Percentiles rank a stretch among this genome's conserved stretches.
Evolutionary conservation across 2,329 filamentous ascomycete species (phyloP).

Genomic region (Xylariaceae sp.): DNA sequence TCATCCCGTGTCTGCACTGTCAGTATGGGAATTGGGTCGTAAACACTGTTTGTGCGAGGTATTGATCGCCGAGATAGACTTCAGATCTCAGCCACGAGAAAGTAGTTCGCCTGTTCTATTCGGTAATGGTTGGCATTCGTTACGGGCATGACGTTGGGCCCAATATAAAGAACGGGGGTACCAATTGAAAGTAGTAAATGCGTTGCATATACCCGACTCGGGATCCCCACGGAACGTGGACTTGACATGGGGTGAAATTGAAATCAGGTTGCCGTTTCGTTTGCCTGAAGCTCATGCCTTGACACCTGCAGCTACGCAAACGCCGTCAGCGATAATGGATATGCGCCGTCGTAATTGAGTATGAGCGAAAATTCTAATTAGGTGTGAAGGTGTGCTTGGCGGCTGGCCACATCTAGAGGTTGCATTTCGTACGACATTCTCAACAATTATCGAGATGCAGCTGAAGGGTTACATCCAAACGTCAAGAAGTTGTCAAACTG

Average conservation of each 20-base stretch:
- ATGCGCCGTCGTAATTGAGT: neutral
- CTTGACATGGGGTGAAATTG: too few species aligned
- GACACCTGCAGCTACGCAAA: constrained; percentile 22
- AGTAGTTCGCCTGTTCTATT: too few species aligned
- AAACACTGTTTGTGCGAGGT: too few species aligned
- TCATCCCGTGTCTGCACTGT: too few species aligned
- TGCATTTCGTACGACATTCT: constrained; percentile 8
- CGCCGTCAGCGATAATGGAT: neutral
- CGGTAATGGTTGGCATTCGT: too few species aligned
- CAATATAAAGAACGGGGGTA: too few species aligned
- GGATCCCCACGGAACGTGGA: neutral
- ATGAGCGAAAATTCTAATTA: neutral
- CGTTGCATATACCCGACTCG: too few species aligned
- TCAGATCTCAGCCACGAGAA: too few species aligned
- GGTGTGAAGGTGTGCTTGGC: neutral
- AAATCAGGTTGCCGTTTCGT: constrained; percentile 9
- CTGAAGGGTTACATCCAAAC: constrained; percentile 18
- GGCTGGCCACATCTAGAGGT: constrained; percentile 23
- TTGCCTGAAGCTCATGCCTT: constrained; percentile 20
- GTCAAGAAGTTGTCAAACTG: constrained; percentile 15
- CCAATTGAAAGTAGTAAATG: too few species aligned
- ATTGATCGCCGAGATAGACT: too few species aligned
- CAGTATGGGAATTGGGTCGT: too few species aligned
- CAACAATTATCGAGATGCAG: constrained; percentile 22
- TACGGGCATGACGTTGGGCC: too few species aligned